These are phyloP conservation scores for Epichloe hybrida DNA, from an alignment of 2,329 filamentous ascomycete species.

Conservation along the genomic window DNA sequence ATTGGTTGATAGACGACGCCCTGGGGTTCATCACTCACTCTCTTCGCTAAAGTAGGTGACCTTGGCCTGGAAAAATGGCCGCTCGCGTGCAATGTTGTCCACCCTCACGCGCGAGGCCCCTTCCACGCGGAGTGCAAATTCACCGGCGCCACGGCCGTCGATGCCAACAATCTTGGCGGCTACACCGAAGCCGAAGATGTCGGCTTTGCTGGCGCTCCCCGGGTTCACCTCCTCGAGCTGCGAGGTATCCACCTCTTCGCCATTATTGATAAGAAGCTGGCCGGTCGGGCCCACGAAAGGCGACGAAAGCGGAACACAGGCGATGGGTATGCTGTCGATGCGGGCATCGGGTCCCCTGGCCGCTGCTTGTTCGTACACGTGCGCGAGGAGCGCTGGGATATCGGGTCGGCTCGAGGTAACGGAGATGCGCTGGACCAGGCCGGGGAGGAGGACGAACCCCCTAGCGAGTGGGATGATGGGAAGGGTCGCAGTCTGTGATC, in stretches of 20 bases:
- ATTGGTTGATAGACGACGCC: too few species aligned
- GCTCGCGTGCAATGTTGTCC: conserved; percentile 51
- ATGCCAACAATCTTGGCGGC: conserved; percentile 67
- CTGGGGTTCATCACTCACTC: conserved; percentile 28
- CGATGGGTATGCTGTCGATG: conserved; percentile 60
- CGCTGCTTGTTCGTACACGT: conserved; percentile 65
- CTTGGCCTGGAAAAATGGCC: conserved; percentile 76
- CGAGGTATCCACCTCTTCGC: conserved; percentile 34
- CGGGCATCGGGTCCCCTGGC: conserved; percentile 51
- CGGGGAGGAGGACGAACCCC: conserved; percentile 71
- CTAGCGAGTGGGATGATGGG: conserved; percentile 74
- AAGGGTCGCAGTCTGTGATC: conserved; percentile 35
- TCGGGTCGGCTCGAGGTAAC: conserved; percentile 70
- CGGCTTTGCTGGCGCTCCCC: conserved; percentile 47
- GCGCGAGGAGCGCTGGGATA: conserved; percentile 74
- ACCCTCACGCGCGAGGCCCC: conserved; percentile 66
- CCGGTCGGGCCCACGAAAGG: conserved; percentile 61
- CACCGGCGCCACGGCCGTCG: conserved; percentile 58
- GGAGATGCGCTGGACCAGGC: conserved; percentile 71
- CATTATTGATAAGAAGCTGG: conserved; percentile 58
- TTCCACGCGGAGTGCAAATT: conserved; percentile 77
- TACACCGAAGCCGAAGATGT: conserved; percentile 74
- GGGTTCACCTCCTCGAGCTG: conserved; percentile 38
- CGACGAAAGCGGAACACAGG: conserved; percentile 75
- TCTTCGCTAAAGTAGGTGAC: conserved; percentile 59